phyloP scores from a whole-genome alignment of 148 eudicot genomes.

The Nepenthes mirabilis region DNA sequence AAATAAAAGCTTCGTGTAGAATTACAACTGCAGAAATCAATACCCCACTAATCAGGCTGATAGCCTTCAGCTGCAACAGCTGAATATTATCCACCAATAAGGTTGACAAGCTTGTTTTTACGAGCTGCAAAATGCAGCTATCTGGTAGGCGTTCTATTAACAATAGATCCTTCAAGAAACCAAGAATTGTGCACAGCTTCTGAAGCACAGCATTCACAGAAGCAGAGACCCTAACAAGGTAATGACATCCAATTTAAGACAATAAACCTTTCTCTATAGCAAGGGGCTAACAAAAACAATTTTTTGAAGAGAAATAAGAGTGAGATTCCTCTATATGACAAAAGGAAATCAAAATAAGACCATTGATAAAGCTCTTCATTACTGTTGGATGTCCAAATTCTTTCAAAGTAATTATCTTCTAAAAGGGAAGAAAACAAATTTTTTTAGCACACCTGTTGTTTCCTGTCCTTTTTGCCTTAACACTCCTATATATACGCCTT shows the following conservation, averaged over 20 bases:
- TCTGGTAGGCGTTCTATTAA: slow-evolving; percentile 77
- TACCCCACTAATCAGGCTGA: slow-evolving; percentile 87
- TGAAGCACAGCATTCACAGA: slow-evolving; percentile 61
- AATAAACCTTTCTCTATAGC: background rate
- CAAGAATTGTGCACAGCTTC: slow-evolving; percentile 82
- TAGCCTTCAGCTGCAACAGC: slow-evolving; percentile 89
- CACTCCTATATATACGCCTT: slow-evolving; percentile 60
- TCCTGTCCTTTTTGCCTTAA: slow-evolving; percentile 49
- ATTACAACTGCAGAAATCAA: slow-evolving; percentile 6
- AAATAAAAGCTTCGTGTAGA: slow-evolving; percentile 1
- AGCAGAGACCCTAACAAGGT: slow-evolving; percentile 49
- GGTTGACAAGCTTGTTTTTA: slow-evolving; percentile 76
- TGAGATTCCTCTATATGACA: background rate
- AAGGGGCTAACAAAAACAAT: slow-evolving; percentile 1
- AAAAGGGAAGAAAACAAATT: background rate
- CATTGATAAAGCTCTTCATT: background rate
- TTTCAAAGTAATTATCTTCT: background rate
- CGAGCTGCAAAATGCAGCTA: slow-evolving; percentile 87
- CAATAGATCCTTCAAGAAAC: slow-evolving; percentile 65
- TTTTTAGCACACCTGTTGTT: slow-evolving; percentile 38
- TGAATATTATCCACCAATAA: slow-evolving; percentile 88
- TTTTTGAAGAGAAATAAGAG: too few relatives aligned
- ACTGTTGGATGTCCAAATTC: background rate
- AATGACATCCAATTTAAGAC: slow-evolving; percentile 7
- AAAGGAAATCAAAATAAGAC: background rate